Evolutionary conservation across 1,284 basidiomycete species (phyloP).

Genomic region (Ganoderma resinaceum): DNA sequence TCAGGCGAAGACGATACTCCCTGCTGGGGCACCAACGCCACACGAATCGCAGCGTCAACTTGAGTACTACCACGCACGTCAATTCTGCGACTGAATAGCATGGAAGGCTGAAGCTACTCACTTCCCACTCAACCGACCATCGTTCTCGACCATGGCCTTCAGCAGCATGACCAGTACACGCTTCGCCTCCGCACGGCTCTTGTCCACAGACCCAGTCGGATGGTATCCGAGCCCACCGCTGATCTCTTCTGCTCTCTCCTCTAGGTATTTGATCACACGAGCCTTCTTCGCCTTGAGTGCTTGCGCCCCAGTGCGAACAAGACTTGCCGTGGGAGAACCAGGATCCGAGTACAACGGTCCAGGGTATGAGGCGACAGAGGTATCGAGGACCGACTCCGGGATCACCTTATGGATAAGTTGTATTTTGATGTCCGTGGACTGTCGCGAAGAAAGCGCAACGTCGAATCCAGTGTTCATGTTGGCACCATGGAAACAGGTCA

Average conservation of each 20-base stretch:
- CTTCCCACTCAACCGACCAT: constrained; percentile 87
- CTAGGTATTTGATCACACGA: constrained; percentile 79
- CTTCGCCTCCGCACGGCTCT: constrained; percentile 76
- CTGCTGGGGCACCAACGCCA: constrained; percentile 68
- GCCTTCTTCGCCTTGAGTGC: constrained; percentile 86
- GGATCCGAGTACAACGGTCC: constrained; percentile 88
- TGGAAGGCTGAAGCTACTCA: constrained; percentile 43
- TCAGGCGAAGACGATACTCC: constrained; percentile 34
- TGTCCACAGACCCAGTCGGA: constrained; percentile 56
- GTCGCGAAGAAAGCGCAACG: constrained; percentile 76
- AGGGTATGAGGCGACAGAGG: constrained; percentile 70
- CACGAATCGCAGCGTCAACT: constrained; percentile 70
- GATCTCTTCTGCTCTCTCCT: constrained; percentile 79
- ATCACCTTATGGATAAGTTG: constrained; percentile 72
- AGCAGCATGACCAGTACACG: constrained; percentile 79
- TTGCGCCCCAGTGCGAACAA: constrained; percentile 72
- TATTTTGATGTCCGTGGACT: constrained; percentile 74
- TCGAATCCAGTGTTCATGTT: constrained; percentile 77
- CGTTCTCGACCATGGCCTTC: constrained; percentile 84
- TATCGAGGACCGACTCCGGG: constrained; percentile 69
- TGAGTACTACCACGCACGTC: constrained; percentile 57
- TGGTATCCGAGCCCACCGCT: constrained; percentile 80
- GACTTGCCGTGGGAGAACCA: constrained; percentile 65
- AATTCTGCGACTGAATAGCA: background rate
- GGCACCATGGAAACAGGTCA: constrained; percentile 86